phyloP scores from a whole-genome alignment of 257 asterid species.

The Ilex aquifolium region DNA sequence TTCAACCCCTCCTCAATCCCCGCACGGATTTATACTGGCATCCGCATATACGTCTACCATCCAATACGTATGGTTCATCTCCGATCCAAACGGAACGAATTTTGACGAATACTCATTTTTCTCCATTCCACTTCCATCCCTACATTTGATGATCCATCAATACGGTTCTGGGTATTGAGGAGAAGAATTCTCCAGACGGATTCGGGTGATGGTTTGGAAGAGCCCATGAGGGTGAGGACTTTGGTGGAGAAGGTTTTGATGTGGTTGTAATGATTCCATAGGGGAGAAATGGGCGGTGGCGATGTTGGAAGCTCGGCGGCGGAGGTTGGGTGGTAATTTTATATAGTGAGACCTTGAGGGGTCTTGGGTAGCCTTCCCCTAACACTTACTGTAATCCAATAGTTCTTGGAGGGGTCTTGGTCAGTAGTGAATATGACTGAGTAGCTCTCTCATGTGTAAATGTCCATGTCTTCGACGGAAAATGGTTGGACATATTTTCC shows the following conservation, averaged over 20 bases:
- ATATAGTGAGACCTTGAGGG: constrained; percentile 58
- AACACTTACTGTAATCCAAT: constrained; percentile 54
- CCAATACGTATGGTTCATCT: too few species aligned
- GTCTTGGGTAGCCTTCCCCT: constrained; percentile 72
- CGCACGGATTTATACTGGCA: too few species aligned
- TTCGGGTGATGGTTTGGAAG: constrained; percentile 39
- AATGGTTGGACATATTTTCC: constrained; percentile 74
- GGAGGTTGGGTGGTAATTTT: constrained; percentile 45
- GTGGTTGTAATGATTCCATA: constrained; percentile 54
- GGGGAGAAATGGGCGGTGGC: constrained; percentile 53
- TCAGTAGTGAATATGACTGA: constrained; percentile 58
- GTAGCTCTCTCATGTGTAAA: constrained; percentile 80
- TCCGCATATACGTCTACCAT: too few species aligned
- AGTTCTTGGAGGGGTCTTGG: constrained; percentile 49
- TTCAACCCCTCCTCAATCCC: too few species aligned
- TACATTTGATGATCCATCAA: constrained; percentile 55
- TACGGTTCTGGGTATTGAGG: constrained; percentile 56
- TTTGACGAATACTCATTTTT: too few species aligned
- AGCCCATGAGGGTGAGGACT: constrained; percentile 32
- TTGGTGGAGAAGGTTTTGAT: constrained; percentile 47
- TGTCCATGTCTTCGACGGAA: constrained; percentile 51
- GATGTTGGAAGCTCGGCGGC: constrained; percentile 34
- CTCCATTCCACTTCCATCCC: too few species aligned
- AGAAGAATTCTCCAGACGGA: constrained; percentile 37
- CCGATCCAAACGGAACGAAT: too few species aligned